These are phyloP conservation scores for Aspergillus sp. DNA, from an alignment of 2,329 filamentous ascomycete genomes.

Conservation along the genomic window DNA sequence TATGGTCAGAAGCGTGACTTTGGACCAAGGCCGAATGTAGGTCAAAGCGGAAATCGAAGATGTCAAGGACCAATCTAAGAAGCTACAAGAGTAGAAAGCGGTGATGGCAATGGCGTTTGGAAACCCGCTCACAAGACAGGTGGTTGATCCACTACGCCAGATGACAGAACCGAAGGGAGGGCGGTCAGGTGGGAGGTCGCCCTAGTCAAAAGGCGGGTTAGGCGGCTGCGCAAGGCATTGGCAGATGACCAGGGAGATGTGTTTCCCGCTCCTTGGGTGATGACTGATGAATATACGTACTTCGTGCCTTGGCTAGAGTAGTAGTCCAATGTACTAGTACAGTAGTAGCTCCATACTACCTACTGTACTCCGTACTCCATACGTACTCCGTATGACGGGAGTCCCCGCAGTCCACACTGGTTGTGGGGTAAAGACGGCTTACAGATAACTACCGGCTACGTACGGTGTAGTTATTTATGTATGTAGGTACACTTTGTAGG, in stretches of 20 bases:
- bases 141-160: constrained; percentile 17
- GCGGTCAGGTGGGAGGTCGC: constrained; percentile 15
- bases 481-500: too few species aligned
- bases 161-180: constrained; percentile 17
- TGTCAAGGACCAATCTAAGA: neutral
- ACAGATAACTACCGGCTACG: too few species aligned
- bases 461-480: too few species aligned
- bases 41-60: constrained; percentile 6
- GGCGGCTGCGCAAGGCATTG: constrained; percentile 3
- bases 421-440: too few species aligned
- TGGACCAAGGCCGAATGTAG: neutral
- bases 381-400: too few species aligned
- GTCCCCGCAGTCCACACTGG: too few species aligned
- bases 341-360: too few species aligned
- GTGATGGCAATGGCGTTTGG: constrained; percentile 10
- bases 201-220: constrained; percentile 4
- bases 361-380: too few species aligned
- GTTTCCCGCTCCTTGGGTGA: neutral
- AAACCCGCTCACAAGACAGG: constrained; percentile 21
- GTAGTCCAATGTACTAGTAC: too few species aligned
- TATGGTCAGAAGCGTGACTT: constrained; percentile 6
- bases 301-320: too few species aligned
- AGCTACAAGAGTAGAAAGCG: constrained; percentile 14
- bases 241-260: neutral
- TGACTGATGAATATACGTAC: too few species aligned